Conservation (phyloP, 768 basidiomycete genomes). For the Sarcodon aspratus region DNA sequence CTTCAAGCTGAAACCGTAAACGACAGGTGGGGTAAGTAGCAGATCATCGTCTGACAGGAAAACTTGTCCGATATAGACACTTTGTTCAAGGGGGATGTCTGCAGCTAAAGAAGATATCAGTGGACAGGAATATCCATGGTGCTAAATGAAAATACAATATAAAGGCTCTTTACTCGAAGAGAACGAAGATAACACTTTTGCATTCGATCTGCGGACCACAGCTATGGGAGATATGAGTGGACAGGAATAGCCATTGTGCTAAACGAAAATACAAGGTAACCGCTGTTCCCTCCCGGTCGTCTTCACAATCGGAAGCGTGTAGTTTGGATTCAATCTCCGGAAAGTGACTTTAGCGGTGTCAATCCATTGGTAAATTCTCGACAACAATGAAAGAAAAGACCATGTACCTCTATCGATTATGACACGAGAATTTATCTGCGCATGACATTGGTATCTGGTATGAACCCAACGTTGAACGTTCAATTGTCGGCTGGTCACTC, state of each 20-base stretch:
- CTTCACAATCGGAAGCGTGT: conserved; percentile 24
- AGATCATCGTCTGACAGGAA: conserved; percentile 37
- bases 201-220: conserved; percentile 40
- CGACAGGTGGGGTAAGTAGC: conserved; percentile 40
- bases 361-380: too few relatives aligned
- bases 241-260: conserved; percentile 4
- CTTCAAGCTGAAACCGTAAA: conserved; percentile 50
- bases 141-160: not conserved
- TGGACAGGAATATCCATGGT: conserved; percentile 4
- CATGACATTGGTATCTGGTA: too few relatives aligned
- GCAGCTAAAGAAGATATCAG: conserved; percentile 17
- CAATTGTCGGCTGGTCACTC: too few relatives aligned
- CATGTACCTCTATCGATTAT: conserved; percentile 46
- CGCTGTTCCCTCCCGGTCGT: too few relatives aligned
- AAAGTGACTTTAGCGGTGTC: conserved; percentile 26
- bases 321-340: conserved; percentile 39
- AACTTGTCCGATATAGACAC: not conserved
- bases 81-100: conserved; percentile 18
- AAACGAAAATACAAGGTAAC: not conserved
- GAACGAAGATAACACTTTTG: conserved; percentile 24
- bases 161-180: too few relatives aligned
- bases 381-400: not conserved
- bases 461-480: too few relatives aligned
- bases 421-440: conserved; percentile 38
- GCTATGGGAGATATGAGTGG: conserved; percentile 10